Base-by-base conservation (phyloP, 306 rosid species). In the Prinsepia uniflora region DNA sequence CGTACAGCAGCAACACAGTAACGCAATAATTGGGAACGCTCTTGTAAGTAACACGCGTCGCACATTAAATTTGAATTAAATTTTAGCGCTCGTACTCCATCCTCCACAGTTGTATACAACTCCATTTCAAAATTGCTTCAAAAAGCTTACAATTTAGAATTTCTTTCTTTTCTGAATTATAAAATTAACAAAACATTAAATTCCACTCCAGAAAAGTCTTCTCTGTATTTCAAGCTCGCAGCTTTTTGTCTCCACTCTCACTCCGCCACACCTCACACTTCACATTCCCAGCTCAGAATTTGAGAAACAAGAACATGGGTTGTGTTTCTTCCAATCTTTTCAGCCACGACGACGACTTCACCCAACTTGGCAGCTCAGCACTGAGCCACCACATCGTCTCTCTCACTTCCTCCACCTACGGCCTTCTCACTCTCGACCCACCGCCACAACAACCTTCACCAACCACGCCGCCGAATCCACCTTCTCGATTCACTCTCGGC, bases 401-500 rank as follows among this genome's bases (percentile, higher is more conserved):
- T 1, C 96, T 92, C 63, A 92, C 93, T 10, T 92, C 98, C 81
- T 88, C 96, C 80, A 92, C 96, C 64, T 92, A 92, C 65, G 98
- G 98, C 71, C 89, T 92, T 13, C 96, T 92, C 74, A 82, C 86
- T 44, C 93, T 92, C 19, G 98, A 92, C 63, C 92, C 98, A 0
- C 82, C 86, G 17, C 75, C 79, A 9, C 75, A 81, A 47, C 34
- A 44, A 13, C 54, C 9, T 46, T 1, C 68, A 4, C 70, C 72
- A 45, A 41, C 84, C 36, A 12, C 71, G 4, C 81, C 90, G 0
- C 56, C 86, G 13, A 72, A 82, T 49, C 85, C 83, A 0, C 88
- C 89, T 6, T 5, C 86, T 12, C 84, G 88, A 7, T 80, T 87
- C 82, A 82, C 80, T 36, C 58, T 76, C 9, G 85, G 82, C 62